These are phyloP conservation scores for Blastobotrys americana DNA, from an alignment of 805 yeast species.

Conservation along the genomic window DNA sequence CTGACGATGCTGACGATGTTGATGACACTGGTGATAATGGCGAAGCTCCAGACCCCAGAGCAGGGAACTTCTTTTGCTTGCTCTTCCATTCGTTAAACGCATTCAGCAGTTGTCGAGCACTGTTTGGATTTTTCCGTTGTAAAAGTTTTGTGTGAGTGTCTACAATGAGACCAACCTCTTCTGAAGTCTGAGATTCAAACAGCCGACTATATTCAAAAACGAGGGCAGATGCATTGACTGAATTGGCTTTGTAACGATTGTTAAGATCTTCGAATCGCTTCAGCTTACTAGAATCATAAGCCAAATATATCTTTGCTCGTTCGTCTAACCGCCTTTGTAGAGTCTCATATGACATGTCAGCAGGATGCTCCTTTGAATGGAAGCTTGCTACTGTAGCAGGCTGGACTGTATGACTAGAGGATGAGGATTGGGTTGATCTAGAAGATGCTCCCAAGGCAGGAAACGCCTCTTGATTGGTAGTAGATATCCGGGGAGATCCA, in stretches of 20 bases:
- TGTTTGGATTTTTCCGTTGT: background rate
- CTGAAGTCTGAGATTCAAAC: slow-evolving; percentile 36
- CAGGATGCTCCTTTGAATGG: slow-evolving; percentile 15
- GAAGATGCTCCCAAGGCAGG: slow-evolving; percentile 20
- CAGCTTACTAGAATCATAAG: slow-evolving; percentile 43
- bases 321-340: slow-evolving; percentile 66
- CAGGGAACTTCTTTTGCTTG: slow-evolving; percentile 1
- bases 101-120: slow-evolving; percentile 6
- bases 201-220: slow-evolving; percentile 41
- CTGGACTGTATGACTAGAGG: slow-evolving; percentile 4
- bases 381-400: slow-evolving; percentile 12
- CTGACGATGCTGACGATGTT: slow-evolving; percentile 3
- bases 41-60: slow-evolving; percentile 5
- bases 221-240: slow-evolving; percentile 44
- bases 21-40: slow-evolving; percentile 3
- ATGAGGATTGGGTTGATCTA: background rate
- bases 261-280: slow-evolving; percentile 46
- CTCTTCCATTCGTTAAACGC: slow-evolving; percentile 10
- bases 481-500: too few relatives aligned
- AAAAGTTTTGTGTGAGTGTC: slow-evolving; percentile 19
- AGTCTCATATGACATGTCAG: slow-evolving; percentile 33
- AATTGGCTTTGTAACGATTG: slow-evolving; percentile 39
- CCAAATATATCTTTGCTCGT: slow-evolving; percentile 73
- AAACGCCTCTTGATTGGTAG: slow-evolving; percentile 15
- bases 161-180: slow-evolving; percentile 51